phyloP scores from a whole-genome alignment of 75 land plant genomes.

The Selaginella tamariscina region DNA sequence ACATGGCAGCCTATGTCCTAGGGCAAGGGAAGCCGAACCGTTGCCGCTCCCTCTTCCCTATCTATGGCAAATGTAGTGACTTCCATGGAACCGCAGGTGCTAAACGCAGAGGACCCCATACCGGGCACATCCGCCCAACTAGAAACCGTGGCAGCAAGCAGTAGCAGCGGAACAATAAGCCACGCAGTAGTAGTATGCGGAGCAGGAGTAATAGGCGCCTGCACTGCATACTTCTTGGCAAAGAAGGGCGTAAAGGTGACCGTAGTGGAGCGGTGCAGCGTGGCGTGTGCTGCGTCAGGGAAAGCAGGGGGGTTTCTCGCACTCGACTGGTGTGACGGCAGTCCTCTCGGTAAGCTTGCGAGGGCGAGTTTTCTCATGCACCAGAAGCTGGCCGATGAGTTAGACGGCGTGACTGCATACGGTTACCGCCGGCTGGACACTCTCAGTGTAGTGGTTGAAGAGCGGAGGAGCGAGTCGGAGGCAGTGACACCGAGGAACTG shows the following conservation, averaged over 20 bases:
- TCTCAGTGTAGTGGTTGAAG: neutral
- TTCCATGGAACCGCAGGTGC: no score
- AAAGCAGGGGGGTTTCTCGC: slow-evolving; percentile 93
- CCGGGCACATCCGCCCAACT: no score
- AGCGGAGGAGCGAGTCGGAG: neutral
- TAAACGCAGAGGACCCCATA: no score
- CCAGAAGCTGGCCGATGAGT: slow-evolving; percentile 43
- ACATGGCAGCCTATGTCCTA: no score
- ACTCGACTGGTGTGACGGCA: slow-evolving; percentile 79
- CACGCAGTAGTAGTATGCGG: slow-evolving; percentile 54
- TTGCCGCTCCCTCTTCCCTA: no score
- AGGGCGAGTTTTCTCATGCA: slow-evolving; percentile 67
- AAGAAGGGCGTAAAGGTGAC: slow-evolving; percentile 48
- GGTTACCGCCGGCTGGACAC: slow-evolving; percentile 42
- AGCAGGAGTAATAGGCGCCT: slow-evolving; percentile 77
- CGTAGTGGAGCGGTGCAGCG: slow-evolving; percentile 48
- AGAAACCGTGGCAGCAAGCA: slow-evolving; percentile 1
- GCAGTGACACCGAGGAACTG: neutral
- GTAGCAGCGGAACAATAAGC: neutral
- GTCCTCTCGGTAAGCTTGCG: slow-evolving; percentile 42
- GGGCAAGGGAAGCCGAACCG: no score
- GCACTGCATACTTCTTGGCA: slow-evolving; percentile 71
- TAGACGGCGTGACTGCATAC: slow-evolving; percentile 50
- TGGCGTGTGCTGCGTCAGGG: slow-evolving; percentile 86
- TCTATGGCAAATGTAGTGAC: no score